These are phyloP conservation scores for Metschnikowia noctiluminum DNA, from an alignment of 805 yeast genomes.

Conservation along the genomic window DNA sequence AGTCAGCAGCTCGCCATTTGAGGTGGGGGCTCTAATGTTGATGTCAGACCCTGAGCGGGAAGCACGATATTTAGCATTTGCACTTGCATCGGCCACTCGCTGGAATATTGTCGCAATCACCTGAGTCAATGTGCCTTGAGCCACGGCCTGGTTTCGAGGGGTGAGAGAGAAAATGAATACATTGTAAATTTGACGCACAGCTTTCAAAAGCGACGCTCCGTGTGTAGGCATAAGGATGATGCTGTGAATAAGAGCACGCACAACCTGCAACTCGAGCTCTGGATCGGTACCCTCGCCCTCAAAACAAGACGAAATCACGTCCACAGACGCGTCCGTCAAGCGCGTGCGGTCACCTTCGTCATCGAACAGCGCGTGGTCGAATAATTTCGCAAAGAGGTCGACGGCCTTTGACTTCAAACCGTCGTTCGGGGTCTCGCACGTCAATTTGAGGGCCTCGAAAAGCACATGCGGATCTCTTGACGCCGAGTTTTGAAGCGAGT, in stretches of 20 bases:
- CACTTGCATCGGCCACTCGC: slow-evolving; percentile 41
- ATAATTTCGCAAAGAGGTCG: slow-evolving; percentile 82
- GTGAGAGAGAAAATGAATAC: slow-evolving; percentile 82
- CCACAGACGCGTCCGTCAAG: slow-evolving; percentile 77
- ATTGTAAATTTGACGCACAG: slow-evolving; percentile 90
- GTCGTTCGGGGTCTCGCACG: slow-evolving; percentile 65
- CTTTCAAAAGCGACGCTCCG: slow-evolving; percentile 83
- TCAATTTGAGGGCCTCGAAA: slow-evolving; percentile 72
- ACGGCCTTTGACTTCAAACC: slow-evolving; percentile 71
- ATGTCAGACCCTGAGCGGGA: slow-evolving; percentile 19
- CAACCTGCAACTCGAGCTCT: slow-evolving; percentile 84
- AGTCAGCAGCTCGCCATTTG: neutral
- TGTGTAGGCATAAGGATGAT: slow-evolving; percentile 83
- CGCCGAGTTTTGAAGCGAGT: slow-evolving; percentile 32
- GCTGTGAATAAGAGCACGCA: slow-evolving; percentile 87
- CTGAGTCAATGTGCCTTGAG: slow-evolving; percentile 93
- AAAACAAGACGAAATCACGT: slow-evolving; percentile 79
- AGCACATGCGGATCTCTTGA: slow-evolving; percentile 50
- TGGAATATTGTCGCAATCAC: slow-evolving; percentile 84
- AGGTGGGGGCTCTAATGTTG: slow-evolving; percentile 11
- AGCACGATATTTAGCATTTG: slow-evolving; percentile 2
- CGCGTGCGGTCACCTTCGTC: slow-evolving; percentile 47
- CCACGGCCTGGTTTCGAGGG: slow-evolving; percentile 84
- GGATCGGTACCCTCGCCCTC: slow-evolving; percentile 92
- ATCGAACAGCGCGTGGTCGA: slow-evolving; percentile 79